Evolutionary conservation across 495 filamentous ascomycete species (phyloP), one percentile per base, ranked within the genome.

Genomic region (Bombardia bombarda): DNA sequence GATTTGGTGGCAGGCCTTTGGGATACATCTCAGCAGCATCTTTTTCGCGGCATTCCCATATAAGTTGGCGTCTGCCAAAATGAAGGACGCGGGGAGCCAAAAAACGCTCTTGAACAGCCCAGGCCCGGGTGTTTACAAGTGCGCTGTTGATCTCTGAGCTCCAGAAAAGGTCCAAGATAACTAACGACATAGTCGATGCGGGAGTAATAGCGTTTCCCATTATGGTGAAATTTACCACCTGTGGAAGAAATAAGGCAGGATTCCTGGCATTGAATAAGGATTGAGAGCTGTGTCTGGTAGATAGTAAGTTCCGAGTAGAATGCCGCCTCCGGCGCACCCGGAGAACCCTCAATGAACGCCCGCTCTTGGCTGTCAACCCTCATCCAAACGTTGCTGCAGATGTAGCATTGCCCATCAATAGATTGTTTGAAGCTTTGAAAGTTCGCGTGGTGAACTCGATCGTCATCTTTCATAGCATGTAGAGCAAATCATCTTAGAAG

Each of bases 31-130:
- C 25, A 5, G 43, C 3, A 3, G 43, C 35, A 26, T 39, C 18
- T 2, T n/a, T 39, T 5, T 39, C 24, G 4, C 20, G 40, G 35
- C 43, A 45, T 14, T 45, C 43, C 43, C 43, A 39, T 7, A 40
- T 6, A 6, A 45, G 1, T 14, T 45, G 33, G 12, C 9, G 24
- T 7, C 18, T 13, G 7, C 43, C 43, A 20, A 45, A 45, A 22
- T 45, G 42, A 2, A 45, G 20, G 17, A 45, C 9, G 16, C 43
- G 43, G 40, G 43, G 43, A 18, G 43, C n/a, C 12, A 39, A 7
- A 3, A 39, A 28, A 5, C 24, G 43, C 14, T 45, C 43, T 16
- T 45, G 43, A 13, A 45, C 16, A 8, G 25, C 43, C 43, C 43
- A 45, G 5, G 8, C 43, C 2, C 34, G 19, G 3, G 0, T 25